phyloP scores from a whole-genome alignment of 2,329 filamentous ascomycete species.

The Dryadomyces sulphureus region DNA sequence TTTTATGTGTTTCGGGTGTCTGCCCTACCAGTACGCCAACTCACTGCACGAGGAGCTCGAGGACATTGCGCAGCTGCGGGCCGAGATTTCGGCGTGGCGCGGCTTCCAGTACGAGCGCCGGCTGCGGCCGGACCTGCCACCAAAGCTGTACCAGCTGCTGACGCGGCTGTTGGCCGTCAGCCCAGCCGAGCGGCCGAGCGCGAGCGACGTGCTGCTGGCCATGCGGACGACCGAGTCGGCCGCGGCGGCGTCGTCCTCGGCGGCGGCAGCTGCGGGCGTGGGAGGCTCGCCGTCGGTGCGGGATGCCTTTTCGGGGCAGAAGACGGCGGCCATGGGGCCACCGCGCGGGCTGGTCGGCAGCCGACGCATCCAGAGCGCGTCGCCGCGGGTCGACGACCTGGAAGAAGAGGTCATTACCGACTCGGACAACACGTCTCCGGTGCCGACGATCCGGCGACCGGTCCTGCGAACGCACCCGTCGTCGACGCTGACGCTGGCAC shows the following conservation, averaged over 20 bases:
- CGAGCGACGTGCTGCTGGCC: slow-evolving; percentile 67
- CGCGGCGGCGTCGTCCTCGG: slow-evolving; percentile 18
- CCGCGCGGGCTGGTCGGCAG: not conserved
- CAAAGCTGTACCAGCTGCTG: slow-evolving; percentile 72
- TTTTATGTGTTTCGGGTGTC: slow-evolving; percentile 85
- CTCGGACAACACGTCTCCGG: slow-evolving; percentile 14
- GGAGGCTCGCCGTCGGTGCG: too few relatives aligned
- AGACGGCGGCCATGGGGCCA: not conserved
- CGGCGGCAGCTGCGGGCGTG: not conserved
- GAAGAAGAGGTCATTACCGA: slow-evolving; percentile 12
- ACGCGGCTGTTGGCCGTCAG: slow-evolving; percentile 67
- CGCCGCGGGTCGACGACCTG: slow-evolving; percentile 18
- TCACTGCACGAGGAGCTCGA: slow-evolving; percentile 81
- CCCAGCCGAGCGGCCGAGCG: slow-evolving; percentile 63
- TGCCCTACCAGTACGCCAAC: slow-evolving; percentile 78
- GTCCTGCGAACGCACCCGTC: slow-evolving; percentile 19
- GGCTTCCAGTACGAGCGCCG: slow-evolving; percentile 70
- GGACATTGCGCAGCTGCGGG: slow-evolving; percentile 70
- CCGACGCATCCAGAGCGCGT: slow-evolving; percentile 32
- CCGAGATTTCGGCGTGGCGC: slow-evolving; percentile 74
- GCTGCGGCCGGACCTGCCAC: slow-evolving; percentile 66
- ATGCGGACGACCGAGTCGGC: slow-evolving; percentile 55
- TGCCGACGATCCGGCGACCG: slow-evolving; percentile 14
- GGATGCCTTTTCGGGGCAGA: too few relatives aligned
- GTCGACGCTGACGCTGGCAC: slow-evolving; percentile 24